A percentile compares a stretch with the other conserved stretches of the same genome.
Conservation (phyloP, 176 grass and related monocot species). For the Triticum turgidum region DNA sequence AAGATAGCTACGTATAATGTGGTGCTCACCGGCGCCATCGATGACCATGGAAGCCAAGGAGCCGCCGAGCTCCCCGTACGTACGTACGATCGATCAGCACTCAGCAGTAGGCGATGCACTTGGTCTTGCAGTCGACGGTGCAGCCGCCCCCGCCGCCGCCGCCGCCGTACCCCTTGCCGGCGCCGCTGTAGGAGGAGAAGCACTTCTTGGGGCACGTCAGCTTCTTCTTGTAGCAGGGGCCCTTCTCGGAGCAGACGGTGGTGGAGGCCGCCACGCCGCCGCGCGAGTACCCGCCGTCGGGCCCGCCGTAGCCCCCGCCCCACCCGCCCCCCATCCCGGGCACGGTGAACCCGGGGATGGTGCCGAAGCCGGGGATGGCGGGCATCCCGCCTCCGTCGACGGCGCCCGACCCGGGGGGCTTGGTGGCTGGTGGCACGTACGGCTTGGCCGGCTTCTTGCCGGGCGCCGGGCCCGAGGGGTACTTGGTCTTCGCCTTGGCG, state of each 20-base stretch:
- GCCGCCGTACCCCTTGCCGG: conserved; percentile 69
- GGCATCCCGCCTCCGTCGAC: conserved; percentile 27
- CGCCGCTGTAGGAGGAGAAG: conserved; percentile 74
- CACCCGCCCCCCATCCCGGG: conserved; percentile 72
- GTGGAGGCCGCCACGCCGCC: conserved; percentile 66
- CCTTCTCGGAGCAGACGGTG: conserved; percentile 73
- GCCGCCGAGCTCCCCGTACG: neutral
- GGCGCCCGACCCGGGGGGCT: conserved; percentile 23
- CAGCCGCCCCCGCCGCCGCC: conserved; percentile 84
- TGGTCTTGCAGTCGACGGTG: conserved; percentile 95
- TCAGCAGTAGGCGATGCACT: conserved; percentile 72
- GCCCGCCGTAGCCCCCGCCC: conserved; percentile 67
- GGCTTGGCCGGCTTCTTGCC: neutral
- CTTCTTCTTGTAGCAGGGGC: conserved; percentile 65
- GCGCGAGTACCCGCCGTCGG: conserved; percentile 53
- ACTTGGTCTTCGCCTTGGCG: neutral
- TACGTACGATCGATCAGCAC: neutral
- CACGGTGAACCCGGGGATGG: conserved; percentile 50
- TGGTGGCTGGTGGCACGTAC: neutral
- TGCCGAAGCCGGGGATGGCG: conserved; percentile 47
- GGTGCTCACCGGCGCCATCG: neutral
- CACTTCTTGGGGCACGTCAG: conserved; percentile 93
- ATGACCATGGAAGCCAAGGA: neutral
- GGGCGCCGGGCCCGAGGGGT: neutral
- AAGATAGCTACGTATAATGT: neutral